phyloP scores from a whole-genome alignment of 192 early-diverging fungal genomes.

The Coemansia sp. region DNA sequence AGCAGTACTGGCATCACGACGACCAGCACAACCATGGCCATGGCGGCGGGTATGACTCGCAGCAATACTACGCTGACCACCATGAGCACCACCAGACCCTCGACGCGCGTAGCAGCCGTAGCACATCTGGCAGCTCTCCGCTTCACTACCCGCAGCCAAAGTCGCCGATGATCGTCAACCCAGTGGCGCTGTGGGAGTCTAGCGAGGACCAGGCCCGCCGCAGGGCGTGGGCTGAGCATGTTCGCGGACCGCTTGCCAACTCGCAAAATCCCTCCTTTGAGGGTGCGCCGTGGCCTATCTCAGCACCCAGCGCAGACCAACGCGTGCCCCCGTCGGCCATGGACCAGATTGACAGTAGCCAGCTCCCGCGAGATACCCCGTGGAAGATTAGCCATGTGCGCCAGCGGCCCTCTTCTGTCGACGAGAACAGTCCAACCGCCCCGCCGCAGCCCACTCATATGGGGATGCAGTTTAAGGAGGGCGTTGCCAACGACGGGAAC shows the following conservation, averaged over 20 bases:
- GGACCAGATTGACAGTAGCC: conserved; percentile 49
- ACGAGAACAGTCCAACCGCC: neutral
- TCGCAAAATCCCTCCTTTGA: neutral
- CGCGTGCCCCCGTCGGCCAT: conserved; percentile 21
- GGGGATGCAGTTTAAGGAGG: conserved; percentile 53
- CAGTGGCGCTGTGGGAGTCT: conserved; percentile 55
- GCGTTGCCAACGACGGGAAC: conserved; percentile 40
- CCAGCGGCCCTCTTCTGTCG: conserved; percentile 18
- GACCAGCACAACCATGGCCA: neutral
- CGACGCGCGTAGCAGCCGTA: conserved; percentile 11
- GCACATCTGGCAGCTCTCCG: conserved; percentile 31
- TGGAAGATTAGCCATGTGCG: conserved; percentile 55
- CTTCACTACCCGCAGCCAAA: conserved; percentile 48
- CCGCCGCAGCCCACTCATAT: conserved; percentile 4
- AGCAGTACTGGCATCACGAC: neutral
- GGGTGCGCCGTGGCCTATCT: neutral
- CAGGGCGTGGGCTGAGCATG: conserved; percentile 46
- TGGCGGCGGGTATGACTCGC: neutral
- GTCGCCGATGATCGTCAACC: conserved; percentile 50
- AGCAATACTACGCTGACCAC: neutral
- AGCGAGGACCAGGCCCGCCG: conserved; percentile 45
- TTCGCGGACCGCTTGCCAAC: neutral
- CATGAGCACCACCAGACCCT: conserved; percentile 1
- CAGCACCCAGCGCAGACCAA: conserved; percentile 4
- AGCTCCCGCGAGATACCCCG: conserved; percentile 42